Evolutionary conservation across 306 rosid genomes (phyloP).

Genomic region (Phaseolus lunatus): DNA sequence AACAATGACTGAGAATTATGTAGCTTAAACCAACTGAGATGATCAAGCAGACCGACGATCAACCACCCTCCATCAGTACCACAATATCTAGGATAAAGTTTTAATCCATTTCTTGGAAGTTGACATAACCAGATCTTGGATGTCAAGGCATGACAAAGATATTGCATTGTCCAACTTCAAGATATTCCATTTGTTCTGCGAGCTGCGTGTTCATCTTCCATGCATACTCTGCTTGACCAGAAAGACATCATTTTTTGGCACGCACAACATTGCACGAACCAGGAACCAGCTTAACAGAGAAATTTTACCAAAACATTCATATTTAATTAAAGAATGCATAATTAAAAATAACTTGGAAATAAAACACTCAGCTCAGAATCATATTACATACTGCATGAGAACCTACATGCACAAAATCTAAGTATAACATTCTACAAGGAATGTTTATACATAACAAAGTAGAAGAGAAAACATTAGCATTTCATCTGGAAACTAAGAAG

Average conservation of each 20-base stretch:
- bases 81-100: slow-evolving; percentile 6
- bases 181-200: slow-evolving; percentile 6
- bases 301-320: slow-evolving; percentile 18
- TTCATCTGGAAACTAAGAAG: neutral
- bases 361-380: neutral
- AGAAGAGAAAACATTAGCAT: neutral
- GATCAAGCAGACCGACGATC: slow-evolving; percentile 23
- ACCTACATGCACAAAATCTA: slow-evolving; percentile 14
- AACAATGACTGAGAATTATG: slow-evolving; percentile 12
- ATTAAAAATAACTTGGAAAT: neutral
- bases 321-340: neutral
- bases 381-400: neutral
- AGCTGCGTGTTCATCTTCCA: slow-evolving; percentile 32
- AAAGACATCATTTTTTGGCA: slow-evolving; percentile 27
- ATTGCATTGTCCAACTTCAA: slow-evolving; percentile 12
- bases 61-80: neutral
- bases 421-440: neutral
- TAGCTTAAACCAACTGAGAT: slow-evolving; percentile 21
- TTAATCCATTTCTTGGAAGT: slow-evolving; percentile 32
- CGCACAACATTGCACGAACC: slow-evolving; percentile 21
- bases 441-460: neutral
- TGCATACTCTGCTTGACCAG: slow-evolving; percentile 12
- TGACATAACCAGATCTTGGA: slow-evolving; percentile 24
- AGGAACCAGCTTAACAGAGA: slow-evolving; percentile 29
- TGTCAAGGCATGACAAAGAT: slow-evolving; percentile 22